Evolutionary conservation across 2,329 filamentous ascomycete genomes (phyloP), one percentile per base, ranked within the genome.

Genomic region (Fusarium bulbicola): DNA sequence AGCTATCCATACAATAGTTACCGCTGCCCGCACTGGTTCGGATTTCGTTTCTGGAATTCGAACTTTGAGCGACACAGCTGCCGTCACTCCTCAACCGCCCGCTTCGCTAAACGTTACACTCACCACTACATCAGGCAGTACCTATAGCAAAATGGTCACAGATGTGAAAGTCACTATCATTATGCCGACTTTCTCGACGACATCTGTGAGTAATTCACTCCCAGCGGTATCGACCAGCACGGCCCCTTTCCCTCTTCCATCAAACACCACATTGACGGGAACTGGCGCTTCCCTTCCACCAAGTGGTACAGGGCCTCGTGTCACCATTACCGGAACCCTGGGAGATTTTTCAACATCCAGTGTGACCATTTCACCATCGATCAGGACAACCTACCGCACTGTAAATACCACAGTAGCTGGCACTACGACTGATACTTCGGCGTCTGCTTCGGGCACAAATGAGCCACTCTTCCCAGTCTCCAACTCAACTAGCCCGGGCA

Each of bases 221-320:
- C 37, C 63, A 24, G 34, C n/a, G 12, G n/a, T 64, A 9, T 37
- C 60, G 36, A 61, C 53, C 15, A 68, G 50, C 40, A 59, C 49
- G 28, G 42, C 59, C 7, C 71, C 71, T 15, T 76, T 76, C 45
- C 66, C 75, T 26, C 43, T 49, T 30, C 62, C 73, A 21, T 72
- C 52, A 9, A 77, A 77, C 59, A 61, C 64, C 15, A 77, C 75
- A 9, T 30, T 45, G 26, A 53, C 63, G 9, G 52, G 53, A 21
- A 71, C 68, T 18, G 59, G 62, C 30, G 43, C 61, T 53, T 28
- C 62, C 16, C 46, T 70, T 37, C 49, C 59, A 13, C 46, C 49
- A 18, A 74, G 56, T 43, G 54, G 49, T 47, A 72, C 71, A 7
- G 52, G 54, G 7, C 21, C 39, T 32, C 52, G 14, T 24, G 56